These are phyloP conservation scores for Leccinellum albellum DNA, from an alignment of 768 basidiomycete species.

Conservation along the genomic window DNA sequence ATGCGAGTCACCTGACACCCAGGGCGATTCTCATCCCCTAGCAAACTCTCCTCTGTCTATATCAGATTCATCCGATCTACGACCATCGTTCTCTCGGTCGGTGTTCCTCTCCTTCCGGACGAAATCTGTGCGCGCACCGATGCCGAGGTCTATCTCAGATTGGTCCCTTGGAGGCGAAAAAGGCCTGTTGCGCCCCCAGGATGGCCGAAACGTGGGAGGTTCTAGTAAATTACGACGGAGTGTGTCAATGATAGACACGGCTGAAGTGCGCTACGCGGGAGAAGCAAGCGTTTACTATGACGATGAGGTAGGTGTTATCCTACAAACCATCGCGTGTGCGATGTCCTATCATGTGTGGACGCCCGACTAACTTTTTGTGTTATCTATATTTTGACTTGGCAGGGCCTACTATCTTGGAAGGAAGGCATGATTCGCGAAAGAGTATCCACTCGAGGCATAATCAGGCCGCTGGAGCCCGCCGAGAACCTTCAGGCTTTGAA, in stretches of 20 bases:
- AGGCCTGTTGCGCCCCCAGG: slow-evolving; percentile 2
- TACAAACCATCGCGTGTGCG: neutral
- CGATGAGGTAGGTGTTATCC: slow-evolving; percentile 38
- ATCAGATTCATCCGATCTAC: neutral
- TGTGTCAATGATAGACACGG: slow-evolving; percentile 6
- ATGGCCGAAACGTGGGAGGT: slow-evolving; percentile 17
- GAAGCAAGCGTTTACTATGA: slow-evolving; percentile 54
- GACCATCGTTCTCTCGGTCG: slow-evolving; percentile 11
- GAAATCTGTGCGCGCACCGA: slow-evolving; percentile 10
- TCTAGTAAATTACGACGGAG: slow-evolving; percentile 18
- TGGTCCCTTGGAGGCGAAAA: neutral
- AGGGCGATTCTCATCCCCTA: neutral
- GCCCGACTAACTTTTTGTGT: slow-evolving; percentile 1
- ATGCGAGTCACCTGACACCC: neutral
- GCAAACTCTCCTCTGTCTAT: neutral
- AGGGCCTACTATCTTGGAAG: slow-evolving; percentile 38
- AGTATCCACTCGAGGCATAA: slow-evolving; percentile 74
- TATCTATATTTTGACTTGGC: neutral
- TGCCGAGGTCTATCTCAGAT: slow-evolving; percentile 18
- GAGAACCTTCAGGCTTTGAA: slow-evolving; percentile 61
- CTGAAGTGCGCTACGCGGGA: slow-evolving; percentile 47
- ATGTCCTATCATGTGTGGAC: neutral
- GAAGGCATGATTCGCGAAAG: slow-evolving; percentile 88
- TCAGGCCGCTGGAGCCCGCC: slow-evolving; percentile 78
- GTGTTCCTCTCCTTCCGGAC: slow-evolving; percentile 12